Percentiles rank a stretch among this genome's conserved stretches.
Conservation (phyloP, 768 basidiomycete species). For the Pleurotus sapidus region DNA sequence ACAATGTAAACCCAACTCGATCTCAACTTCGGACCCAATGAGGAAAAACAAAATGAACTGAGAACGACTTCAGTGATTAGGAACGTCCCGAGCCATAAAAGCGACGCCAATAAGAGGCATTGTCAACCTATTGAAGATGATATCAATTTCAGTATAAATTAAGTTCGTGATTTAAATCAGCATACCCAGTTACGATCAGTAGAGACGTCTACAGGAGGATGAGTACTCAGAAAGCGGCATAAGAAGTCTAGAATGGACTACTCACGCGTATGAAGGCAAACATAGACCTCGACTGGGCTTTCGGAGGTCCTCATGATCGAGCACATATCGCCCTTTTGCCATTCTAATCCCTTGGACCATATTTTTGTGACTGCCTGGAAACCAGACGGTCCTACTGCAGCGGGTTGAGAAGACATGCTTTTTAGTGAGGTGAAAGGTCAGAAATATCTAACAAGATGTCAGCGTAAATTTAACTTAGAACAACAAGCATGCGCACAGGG, state of each 20-base stretch:
- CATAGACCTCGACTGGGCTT: background rate
- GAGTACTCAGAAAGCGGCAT: background rate
- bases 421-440: background rate
- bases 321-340: conserved; percentile 3
- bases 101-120: background rate
- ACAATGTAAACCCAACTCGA: background rate
- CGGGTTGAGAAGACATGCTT: background rate
- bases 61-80: background rate
- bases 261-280: background rate
- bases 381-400: background rate
- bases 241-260: background rate
- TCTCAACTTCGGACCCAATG: background rate
- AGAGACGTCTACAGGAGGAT: background rate
- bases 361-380: background rate
- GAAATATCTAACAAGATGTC: background rate
- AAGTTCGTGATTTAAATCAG: background rate
- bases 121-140: background rate
- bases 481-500: background rate
- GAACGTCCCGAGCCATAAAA: background rate
- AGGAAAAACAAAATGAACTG: background rate
- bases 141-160: background rate
- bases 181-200: background rate
- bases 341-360: background rate
- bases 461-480: background rate
- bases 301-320: background rate